Evolutionary conservation across 257 asterid genomes (phyloP).

Genomic region (Solanum bulbocastanum): DNA sequence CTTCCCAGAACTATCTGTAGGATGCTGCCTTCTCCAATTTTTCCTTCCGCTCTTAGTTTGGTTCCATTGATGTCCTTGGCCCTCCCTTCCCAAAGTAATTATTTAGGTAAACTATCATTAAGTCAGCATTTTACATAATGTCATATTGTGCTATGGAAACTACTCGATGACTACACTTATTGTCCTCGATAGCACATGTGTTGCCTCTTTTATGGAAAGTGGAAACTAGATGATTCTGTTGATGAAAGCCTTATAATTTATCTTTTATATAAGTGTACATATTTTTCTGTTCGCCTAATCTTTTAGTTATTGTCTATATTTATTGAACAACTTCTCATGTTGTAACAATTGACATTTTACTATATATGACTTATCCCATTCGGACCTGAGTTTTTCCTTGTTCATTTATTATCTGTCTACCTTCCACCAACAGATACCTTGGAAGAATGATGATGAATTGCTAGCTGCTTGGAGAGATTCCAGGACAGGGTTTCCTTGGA

Average conservation of each 20-base stretch:
- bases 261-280: not conserved
- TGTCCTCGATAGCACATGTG: not conserved
- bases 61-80: not conserved
- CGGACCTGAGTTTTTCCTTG: not conserved
- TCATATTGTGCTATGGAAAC: not conserved
- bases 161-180: not conserved
- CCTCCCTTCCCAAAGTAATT: not conserved
- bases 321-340: not conserved
- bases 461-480: conserved; percentile 92
- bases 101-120: not conserved
- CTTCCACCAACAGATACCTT: conserved; percentile 52
- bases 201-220: not conserved
- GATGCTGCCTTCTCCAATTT: not conserved
- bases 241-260: not conserved
- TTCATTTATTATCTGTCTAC: not conserved
- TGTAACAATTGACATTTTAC: not conserved
- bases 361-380: not conserved
- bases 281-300: not conserved
- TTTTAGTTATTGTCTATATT: not conserved
- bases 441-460: conserved; percentile 70
- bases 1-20: not conserved
- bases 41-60: not conserved
- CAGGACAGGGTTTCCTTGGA: conserved; percentile 95
- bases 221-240: not conserved
- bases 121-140: not conserved